Base-by-base conservation (phyloP, 1,139 yeast genomes). In the Yamadazyma triangularis region DNA sequence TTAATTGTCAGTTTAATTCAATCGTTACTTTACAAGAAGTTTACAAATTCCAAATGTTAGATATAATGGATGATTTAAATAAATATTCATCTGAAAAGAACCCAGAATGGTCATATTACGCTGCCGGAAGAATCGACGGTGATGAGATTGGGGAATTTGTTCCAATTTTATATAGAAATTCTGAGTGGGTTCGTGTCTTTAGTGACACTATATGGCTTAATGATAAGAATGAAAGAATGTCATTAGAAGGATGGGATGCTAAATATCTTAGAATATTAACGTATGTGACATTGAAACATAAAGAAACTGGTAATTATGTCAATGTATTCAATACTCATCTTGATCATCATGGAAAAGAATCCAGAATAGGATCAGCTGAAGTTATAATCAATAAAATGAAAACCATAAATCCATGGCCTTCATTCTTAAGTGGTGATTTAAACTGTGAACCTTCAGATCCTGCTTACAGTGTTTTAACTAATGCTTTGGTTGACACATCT, bases 261-360 rank as follows among this genome's bases (percentile, higher is more conserved):
- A 64, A 61, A 23, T 62, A 65, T 36, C 53, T 61, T 8, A 55
- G 80, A 30, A 69, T 74, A 15, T 64, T 60, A 18, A 62, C 76
- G 4, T 64, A 59, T 53, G 70, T 58, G 3, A 63, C 68, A n/a
- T 54, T 67, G 31, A 56, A 51, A 43, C 60, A 57, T 34, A 47
- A 38, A 24, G 34, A 35, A 1, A 50, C 61, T 1, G 49, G 45
- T 4, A 55, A 57, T 27, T 46, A 49, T 30, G 34, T 60, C 33
- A 73, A 73, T 39, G 62, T 73, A n/a, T 71, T 70, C 52, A 73
- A 73, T 43, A 76, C 82, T 8, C 83, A 77, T 48, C 64, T 75
- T 43, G 83, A 77, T 46, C 79, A 76, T 40, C 48, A 53, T 24
- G 83, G 83, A 1, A 57, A 41, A 7, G 39, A 38, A 3, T 76